Evolutionary conservation across 1,284 basidiomycete species (phyloP).

Genomic region (Cutaneotrichosporon cyanovorans): DNA sequence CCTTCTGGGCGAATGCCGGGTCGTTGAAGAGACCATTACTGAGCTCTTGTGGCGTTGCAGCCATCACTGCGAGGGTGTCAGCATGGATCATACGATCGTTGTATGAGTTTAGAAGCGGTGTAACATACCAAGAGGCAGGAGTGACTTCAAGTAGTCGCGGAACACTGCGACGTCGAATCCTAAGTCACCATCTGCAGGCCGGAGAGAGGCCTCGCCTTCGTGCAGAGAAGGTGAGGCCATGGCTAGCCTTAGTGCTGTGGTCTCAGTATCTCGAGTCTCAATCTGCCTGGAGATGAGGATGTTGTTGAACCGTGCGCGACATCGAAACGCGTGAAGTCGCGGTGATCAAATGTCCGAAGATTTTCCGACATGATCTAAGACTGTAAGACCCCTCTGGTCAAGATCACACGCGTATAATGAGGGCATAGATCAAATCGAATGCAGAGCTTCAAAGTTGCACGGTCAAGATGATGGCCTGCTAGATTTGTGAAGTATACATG

Average conservation of each 20-base stretch:
- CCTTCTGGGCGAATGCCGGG: conserved; percentile 41
- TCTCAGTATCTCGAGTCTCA: neutral
- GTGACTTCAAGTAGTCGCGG: conserved; percentile 30
- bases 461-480: too few species aligned
- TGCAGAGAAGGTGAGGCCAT: conserved; percentile 22
- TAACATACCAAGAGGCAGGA: conserved; percentile 39
- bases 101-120: neutral
- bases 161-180: conserved; percentile 41
- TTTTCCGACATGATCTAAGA: neutral
- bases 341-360: neutral
- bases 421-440: too few species aligned
- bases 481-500: conserved; percentile 9
- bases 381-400: too few species aligned
- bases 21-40: conserved; percentile 39
- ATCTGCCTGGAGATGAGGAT: neutral
- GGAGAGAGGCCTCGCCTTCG: conserved; percentile 22
- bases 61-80: conserved; percentile 33
- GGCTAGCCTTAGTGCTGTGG: neutral
- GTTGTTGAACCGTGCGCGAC: neutral
- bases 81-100: neutral
- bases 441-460: too few species aligned
- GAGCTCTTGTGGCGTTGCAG: conserved; percentile 35
- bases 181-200: conserved; percentile 16
- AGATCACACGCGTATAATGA: too few species aligned
- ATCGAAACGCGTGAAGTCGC: too few species aligned